Evolutionary conservation across 2,329 filamentous ascomycete genomes (phyloP), one percentile per base, ranked within the genome.

Genomic region (Trichoderma sp.): DNA sequence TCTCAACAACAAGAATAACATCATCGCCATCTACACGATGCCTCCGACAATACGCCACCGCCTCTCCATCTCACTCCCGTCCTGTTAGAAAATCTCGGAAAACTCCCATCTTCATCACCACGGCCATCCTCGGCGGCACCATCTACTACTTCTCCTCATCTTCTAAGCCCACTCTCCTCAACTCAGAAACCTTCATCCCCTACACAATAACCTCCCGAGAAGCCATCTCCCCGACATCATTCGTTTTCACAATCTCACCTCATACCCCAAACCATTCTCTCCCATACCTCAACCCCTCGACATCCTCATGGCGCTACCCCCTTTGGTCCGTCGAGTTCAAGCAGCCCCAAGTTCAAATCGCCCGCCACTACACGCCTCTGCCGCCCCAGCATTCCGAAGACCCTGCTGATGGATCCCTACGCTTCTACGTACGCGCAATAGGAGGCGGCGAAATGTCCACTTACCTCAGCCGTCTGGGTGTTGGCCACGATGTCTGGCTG

Each of bases 251-350:
- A 9, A 78, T 94, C 29, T 79, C 79, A 29, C 83, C 87, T 13
- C 75, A 76, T 5, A 72, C 70, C 1, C 73, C 71, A 0, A 74
- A 76, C 59, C 71, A 76, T 6, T 67, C 68, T 42, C 73, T 70
- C 2, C 78, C 73, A 10, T 76, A 76, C 64, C 59, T 80, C n/a
- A 42, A 69, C 19, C 69, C 72, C 25, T 42, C 69, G n/a, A 69
- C 72, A 3, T 66, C 69, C 17, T 50, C 67, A 70, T 79, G 80
- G 79, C 72, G 71, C 12, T 71, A 86, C 67, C 90, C 91, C 5
- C 84, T 96, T 50, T 97, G 93, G 91, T 93, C 90, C 70, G 90
- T 98, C 37, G 91, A 97, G 81, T 89, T 97, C 75, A 97, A 97
- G 80, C 95, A 98, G 80, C 95, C 95, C 2, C 90, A 97, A 77